phyloP scores from a whole-genome alignment of 106 monocot genomes.

The Acanthochlamys bracteata region DNA sequence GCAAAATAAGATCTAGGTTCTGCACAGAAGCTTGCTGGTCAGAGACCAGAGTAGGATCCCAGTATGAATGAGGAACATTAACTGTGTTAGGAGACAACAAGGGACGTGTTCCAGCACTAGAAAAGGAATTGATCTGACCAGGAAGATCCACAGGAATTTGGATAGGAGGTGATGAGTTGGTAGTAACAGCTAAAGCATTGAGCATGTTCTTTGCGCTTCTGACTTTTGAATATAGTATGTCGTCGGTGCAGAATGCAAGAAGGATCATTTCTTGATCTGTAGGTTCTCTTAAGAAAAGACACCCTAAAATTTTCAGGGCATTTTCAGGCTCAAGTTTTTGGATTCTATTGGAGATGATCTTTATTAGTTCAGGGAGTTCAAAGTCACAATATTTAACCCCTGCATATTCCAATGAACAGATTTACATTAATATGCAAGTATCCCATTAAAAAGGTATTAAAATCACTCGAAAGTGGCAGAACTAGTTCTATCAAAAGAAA shows the following conservation, averaged over 20 bases:
- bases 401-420: conserved; percentile 3
- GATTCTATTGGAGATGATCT: conserved; percentile 37
- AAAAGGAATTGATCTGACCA: not conserved
- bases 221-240: conserved; percentile 26
- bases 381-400: conserved; percentile 25
- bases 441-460: too few species aligned
- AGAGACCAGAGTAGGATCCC: conserved; percentile 4
- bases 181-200: not conserved
- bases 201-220: conserved; percentile 35
- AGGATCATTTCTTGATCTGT: conserved; percentile 37
- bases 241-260: conserved; percentile 49
- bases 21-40: conserved; percentile 2
- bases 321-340: conserved; percentile 45
- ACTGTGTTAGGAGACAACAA: not conserved
- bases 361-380: conserved; percentile 47
- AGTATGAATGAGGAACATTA: conserved; percentile 3
- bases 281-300: conserved; percentile 37
- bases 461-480: too few species aligned
- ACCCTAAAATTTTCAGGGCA: conserved; percentile 46
- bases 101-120: not conserved
- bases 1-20: conserved; percentile 4
- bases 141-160: not conserved
- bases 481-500: too few species aligned
- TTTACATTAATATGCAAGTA: too few species aligned
- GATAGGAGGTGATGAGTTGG: not conserved